Evolutionary conservation across 1,284 basidiomycete species (phyloP), one percentile per base, ranked within the genome.

Genomic region (Rhizopogon hawkerae): DNA sequence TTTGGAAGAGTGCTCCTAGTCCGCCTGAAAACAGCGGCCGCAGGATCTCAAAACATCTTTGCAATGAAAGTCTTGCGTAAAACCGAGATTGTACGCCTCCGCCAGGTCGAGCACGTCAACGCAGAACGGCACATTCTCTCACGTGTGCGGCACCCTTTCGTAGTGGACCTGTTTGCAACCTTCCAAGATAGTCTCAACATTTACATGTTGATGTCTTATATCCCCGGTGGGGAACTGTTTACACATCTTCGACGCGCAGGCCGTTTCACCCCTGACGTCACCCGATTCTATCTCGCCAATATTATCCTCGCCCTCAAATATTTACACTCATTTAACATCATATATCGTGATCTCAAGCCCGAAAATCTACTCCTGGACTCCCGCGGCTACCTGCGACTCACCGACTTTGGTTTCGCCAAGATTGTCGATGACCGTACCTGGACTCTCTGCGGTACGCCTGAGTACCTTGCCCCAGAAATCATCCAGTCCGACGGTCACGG

Each of bases 181-280:
- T 98, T 97, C 69, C 91, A 93, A 64, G 94, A 98, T 66, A 86
- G 87, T 55, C 77, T 92, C 59, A 97, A 97, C 69, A 79, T 98
- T 36, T 99, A 97, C 74, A 97, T 99, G 94, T 80, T 98, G 54
- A 91, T 98, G 81, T 96, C 96, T 58, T 98, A 96, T 66, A 88
- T 98, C 39, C 92, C 95, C 1, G 95, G 95, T 21, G 95, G 95
- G 46, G 95, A 99, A 70, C 79, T 99, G 49, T 98, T 98, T 69
- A 93, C 90, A 35, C 85, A 95, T 58, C 77, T 97, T 46, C 83
- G 93, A 50, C 89, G 92, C 54, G 91, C 89, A 29, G 88, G 93
- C 67, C 85, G 91, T 41, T 99, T 99, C 71, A 94, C 93, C 8
- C 92, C 95, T 49, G 93, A 96, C 54, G 95, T 98, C 48, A 97